Evolutionary conservation across 2,329 filamentous ascomycete species (phyloP), one percentile per base, ranked within the genome.

Genomic region (Bipolaris gigantea): DNA sequence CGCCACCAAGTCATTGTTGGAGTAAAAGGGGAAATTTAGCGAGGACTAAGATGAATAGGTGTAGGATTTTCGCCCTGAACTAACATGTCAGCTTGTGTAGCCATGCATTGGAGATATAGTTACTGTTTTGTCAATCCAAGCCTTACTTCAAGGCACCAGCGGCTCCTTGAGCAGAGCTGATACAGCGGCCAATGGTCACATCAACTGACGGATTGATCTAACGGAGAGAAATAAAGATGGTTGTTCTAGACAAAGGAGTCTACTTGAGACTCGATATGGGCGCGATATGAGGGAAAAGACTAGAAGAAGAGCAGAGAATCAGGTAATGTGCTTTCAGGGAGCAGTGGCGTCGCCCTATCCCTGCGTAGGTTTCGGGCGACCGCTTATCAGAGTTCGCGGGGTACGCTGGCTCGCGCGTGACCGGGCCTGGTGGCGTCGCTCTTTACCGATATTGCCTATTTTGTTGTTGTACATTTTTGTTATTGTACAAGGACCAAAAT

Each of bases 1-100:
- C 63, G 69, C 68, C 69, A 71, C 71, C 66, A 70, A 39, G 56
- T 45, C 65, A 67, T 68, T 16, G 46, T 59, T 25, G 33, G 47
- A 13, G 32, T 32, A 41, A 38, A 33, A 10, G 43, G 19, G 48
- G 3, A 33, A 27, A 27, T 16, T 30, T 23, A 11, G 18, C 32
- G 16, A 19, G 32, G 42, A 13, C 15, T 32, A 11, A 30, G 18
- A 32, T 23, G 35, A 25, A 32, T 13, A 36, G 8, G 15, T 10
- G n/a, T 19, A 33, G 13, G 10, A 3, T 21, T 3, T 16, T 19
- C 32, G 2, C 16, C 51, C 13, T 54, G 27, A n/a, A 34, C 23
- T 11, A n/a, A 10, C 4, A 27, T 30, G 38, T 40, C 13, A 40
- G 38, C 11, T 40, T 40, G 2, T 25, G 16, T n/a, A 16, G 5